Conservation (phyloP, 371 early-diverging fungal species). For the Saksenaea oblongispora region DNA sequence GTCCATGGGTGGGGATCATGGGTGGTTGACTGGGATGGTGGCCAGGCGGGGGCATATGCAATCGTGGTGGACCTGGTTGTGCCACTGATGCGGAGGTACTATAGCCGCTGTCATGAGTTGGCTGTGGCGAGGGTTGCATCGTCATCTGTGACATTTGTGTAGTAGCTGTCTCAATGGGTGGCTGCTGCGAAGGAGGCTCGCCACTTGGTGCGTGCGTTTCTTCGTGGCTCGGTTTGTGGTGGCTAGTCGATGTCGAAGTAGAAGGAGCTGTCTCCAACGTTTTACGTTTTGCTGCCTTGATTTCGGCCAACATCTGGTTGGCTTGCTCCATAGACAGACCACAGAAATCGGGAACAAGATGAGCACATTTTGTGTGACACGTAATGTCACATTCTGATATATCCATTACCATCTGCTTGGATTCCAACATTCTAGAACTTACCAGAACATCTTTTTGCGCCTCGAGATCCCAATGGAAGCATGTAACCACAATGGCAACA, state of each 20-base stretch:
- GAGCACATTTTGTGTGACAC: constrained; percentile 89
- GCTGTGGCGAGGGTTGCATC: constrained; percentile 13
- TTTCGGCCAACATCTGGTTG: constrained; percentile 77
- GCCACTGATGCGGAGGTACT: constrained; percentile 10
- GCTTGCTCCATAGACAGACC: constrained; percentile 89
- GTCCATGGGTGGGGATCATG: constrained; percentile 21
- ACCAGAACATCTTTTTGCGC: constrained; percentile 66
- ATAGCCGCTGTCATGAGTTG: constrained; percentile 15
- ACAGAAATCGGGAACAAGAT: constrained; percentile 92
- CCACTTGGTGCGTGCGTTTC: background rate
- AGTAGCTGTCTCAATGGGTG: constrained; percentile 9
- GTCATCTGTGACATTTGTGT: constrained; percentile 18
- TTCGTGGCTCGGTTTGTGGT: background rate
- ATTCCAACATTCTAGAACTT: background rate
- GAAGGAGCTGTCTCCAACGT: constrained; percentile 18
- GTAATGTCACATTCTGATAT: constrained; percentile 74
- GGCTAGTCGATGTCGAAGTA: constrained; percentile 9
- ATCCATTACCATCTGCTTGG: background rate
- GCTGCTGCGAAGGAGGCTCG: constrained; percentile 7
- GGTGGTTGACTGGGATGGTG: constrained; percentile 17
- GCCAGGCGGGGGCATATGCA: constrained; percentile 16
- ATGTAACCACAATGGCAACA: constrained; percentile 98
- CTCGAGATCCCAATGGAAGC: constrained; percentile 82
- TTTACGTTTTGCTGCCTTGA: constrained; percentile 64
- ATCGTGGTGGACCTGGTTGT: constrained; percentile 2